Conservation (phyloP, 2,329 filamentous ascomycete species). For the Pseudogymnoascus sp. region DNA sequence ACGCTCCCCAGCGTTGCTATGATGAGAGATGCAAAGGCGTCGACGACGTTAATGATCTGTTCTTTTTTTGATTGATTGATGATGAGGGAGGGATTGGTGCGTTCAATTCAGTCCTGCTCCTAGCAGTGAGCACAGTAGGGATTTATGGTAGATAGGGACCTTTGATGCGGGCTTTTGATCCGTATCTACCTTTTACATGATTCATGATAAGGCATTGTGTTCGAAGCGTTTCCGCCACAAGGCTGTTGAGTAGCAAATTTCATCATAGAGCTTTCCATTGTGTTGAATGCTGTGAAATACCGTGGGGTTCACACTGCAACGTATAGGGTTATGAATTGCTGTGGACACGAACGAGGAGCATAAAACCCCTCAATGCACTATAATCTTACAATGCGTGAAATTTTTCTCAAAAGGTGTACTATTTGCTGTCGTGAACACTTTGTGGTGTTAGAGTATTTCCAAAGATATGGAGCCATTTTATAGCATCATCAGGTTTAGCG, state of each 20-base stretch:
- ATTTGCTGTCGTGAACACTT: neutral
- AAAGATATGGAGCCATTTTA: neutral
- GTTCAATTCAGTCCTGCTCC: constrained; percentile 1
- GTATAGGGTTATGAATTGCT: neutral
- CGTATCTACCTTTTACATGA: constrained; percentile 9
- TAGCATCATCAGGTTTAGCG: neutral
- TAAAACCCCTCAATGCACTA: neutral
- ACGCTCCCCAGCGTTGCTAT: neutral
- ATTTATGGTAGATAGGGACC: constrained; percentile 8
- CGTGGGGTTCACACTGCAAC: neutral
- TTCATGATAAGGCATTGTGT: constrained; percentile 9
- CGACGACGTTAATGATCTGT: constrained; percentile 8
- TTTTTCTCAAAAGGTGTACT: neutral
- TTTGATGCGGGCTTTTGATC: constrained; percentile 5
- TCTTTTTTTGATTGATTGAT: constrained; percentile 11
- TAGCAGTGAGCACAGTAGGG: constrained; percentile 1
- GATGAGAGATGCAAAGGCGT: constrained; percentile 9
- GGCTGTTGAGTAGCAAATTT: constrained; percentile 9
- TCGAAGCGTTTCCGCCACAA: neutral
- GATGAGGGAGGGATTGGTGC: neutral
- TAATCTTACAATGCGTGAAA: neutral
- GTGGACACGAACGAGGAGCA: neutral
- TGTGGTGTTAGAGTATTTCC: neutral
- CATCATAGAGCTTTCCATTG: constrained; percentile 5
- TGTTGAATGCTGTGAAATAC: neutral